Evolutionary conservation across 257 asterid species (phyloP).

Genomic region (Henckelia pumila): DNA sequence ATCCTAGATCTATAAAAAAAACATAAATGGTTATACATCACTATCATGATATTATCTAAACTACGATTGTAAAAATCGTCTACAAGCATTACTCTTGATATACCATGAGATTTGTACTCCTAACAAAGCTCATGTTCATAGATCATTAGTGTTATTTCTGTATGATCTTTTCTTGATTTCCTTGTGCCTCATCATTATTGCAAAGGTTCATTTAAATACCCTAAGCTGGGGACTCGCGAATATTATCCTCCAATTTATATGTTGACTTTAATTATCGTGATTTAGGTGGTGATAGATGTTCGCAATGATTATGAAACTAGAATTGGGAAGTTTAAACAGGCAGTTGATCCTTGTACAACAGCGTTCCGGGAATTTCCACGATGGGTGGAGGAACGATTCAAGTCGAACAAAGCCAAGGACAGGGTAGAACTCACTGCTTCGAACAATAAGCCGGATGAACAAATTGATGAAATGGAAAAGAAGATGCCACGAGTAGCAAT

Average conservation of each 20-base stretch:
- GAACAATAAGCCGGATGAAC: too few species aligned
- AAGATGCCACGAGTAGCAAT: conserved; percentile 82
- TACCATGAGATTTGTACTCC: neutral
- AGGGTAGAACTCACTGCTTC: too few species aligned
- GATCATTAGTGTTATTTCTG: conserved; percentile 7
- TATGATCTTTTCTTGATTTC: neutral
- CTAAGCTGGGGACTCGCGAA: too few species aligned
- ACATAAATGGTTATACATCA: neutral
- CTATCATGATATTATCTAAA: neutral
- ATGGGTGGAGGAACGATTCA: conserved; percentile 75
- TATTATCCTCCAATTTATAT: conserved; percentile 12
- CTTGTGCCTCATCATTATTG: neutral
- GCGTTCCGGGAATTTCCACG: conserved; percentile 89
- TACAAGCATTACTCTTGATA: neutral
- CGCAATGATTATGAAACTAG: conserved; percentile 97
- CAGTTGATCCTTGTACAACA: conserved; percentile 90
- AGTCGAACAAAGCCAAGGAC: conserved; percentile 35
- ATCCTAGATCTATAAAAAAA: too few species aligned
- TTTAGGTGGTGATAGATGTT: conserved; percentile 92
- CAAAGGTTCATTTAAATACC: neutral
- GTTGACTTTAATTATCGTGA: neutral
- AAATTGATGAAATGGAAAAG: conserved; percentile 39
- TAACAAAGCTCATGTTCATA: too few species aligned
- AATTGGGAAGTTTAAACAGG: conserved; percentile 88
- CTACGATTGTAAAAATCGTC: too few species aligned